Conservation (phyloP, 2,329 filamentous ascomycete species). For the Metarhizium humberi region DNA sequence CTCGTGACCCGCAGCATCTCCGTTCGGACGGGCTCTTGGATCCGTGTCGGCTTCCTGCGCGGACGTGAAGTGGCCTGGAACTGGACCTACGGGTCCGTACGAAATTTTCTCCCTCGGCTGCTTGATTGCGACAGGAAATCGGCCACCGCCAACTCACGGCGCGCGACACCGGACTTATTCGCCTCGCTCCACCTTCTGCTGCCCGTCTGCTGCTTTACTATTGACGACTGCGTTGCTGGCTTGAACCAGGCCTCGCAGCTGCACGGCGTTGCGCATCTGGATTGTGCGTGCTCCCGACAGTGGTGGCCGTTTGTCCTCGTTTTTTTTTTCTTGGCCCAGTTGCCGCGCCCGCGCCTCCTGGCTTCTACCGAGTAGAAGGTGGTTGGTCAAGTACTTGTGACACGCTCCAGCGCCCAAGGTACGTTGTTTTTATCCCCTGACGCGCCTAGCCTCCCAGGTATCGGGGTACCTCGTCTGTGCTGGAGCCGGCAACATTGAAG, state of each 20-base stretch:
- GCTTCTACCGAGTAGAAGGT: too few species aligned
- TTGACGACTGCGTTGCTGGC: not conserved
- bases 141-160: conserved; percentile 10
- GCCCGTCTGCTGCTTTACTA: not conserved
- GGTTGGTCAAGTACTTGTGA: not conserved
- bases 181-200: not conserved
- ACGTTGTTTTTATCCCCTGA: not conserved
- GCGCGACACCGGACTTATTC: not conserved
- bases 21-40: conserved; percentile 5
- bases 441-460: not conserved
- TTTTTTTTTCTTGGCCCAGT: not conserved
- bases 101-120: conserved; percentile 23
- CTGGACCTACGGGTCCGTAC: conserved; percentile 13
- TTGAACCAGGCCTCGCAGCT: not conserved
- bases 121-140: conserved; percentile 10
- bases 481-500: too few species aligned
- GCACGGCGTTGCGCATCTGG: not conserved
- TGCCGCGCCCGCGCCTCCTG: not conserved
- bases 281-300: not conserved
- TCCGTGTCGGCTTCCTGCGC: conserved; percentile 4
- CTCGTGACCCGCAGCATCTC: conserved; percentile 8
- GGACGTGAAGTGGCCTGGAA: conserved; percentile 8
- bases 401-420: conserved; percentile 2
- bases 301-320: not conserved
- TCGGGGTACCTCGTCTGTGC: not conserved